These are phyloP conservation scores for Mallotus repandus DNA, from an alignment of 441 rosid genomes.

Conservation along the genomic window DNA sequence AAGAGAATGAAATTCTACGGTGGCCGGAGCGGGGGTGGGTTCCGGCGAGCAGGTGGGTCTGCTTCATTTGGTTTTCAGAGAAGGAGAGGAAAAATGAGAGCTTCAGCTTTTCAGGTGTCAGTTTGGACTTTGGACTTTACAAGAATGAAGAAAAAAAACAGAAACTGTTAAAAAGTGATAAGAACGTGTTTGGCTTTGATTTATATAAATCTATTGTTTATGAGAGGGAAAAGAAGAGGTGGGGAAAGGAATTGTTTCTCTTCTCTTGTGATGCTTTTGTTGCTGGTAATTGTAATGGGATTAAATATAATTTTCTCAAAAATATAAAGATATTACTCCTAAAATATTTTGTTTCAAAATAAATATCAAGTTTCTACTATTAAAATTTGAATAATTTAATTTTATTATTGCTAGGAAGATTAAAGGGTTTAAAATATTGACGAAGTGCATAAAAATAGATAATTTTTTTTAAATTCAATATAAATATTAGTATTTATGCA, in stretches of 20 bases:
- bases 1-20: constrained; percentile 19
- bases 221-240: neutral
- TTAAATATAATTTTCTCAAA: too few species aligned
- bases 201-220: neutral
- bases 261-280: neutral
- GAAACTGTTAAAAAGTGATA: neutral
- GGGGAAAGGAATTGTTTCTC: too few species aligned
- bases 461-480: too few species aligned
- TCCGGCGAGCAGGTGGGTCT: constrained; percentile 2
- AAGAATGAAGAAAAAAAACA: too few species aligned
- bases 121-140: neutral
- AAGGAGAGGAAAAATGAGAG: constrained; percentile 9
- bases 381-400: too few species aligned
- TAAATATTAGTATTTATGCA: too few species aligned
- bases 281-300: neutral
- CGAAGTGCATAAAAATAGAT: too few species aligned
- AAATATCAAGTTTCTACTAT: too few species aligned
- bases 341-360: too few species aligned
- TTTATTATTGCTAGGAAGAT: too few species aligned
- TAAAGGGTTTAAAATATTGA: too few species aligned
- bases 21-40: constrained; percentile 16
- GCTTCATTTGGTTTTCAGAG: neutral
- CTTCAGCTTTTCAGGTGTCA: neutral
- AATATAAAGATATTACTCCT: too few species aligned
- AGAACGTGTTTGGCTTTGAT: neutral